These are phyloP conservation scores for Colletotrichum lupini DNA, from an alignment of 2,329 filamentous ascomycete genomes.

Conservation along the genomic window DNA sequence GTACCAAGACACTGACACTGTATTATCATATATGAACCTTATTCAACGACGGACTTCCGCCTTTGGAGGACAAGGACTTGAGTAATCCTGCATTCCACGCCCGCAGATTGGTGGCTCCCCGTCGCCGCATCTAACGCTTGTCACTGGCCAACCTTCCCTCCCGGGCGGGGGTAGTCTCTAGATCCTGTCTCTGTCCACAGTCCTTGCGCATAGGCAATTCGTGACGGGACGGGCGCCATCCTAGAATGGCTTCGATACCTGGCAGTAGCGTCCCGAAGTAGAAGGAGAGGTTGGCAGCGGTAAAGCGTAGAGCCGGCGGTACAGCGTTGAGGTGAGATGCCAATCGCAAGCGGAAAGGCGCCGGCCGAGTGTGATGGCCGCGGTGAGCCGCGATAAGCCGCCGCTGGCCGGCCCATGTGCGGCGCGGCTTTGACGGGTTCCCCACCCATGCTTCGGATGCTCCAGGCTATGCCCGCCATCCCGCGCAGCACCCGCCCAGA, in stretches of 20 bases:
- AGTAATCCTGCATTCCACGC: slow-evolving; percentile 6
- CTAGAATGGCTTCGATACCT: slow-evolving; percentile 14
- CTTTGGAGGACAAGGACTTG: not conserved
- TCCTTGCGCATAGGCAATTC: not conserved
- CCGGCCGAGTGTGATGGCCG: slow-evolving; percentile 33
- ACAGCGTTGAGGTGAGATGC: slow-evolving; percentile 21
- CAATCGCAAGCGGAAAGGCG: slow-evolving; percentile 37
- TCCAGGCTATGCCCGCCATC: slow-evolving; percentile 30
- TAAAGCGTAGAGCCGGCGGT: slow-evolving; percentile 21
- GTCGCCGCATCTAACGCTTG: slow-evolving; percentile 16
- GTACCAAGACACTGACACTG: slow-evolving; percentile 2
- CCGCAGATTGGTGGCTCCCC: not conserved
- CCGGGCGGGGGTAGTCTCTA: slow-evolving; percentile 10
- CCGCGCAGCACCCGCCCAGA: not conserved
- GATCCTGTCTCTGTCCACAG: not conserved
- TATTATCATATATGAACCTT: slow-evolving; percentile 8
- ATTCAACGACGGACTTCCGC: slow-evolving; percentile 24
- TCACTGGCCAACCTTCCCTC: slow-evolving; percentile 10
- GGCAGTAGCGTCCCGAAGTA: slow-evolving; percentile 21
- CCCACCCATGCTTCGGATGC: slow-evolving; percentile 30
- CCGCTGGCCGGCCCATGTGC: slow-evolving; percentile 46
- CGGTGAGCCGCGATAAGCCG: slow-evolving; percentile 53
- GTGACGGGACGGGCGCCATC: slow-evolving; percentile 15
- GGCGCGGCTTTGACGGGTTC: slow-evolving; percentile 27
- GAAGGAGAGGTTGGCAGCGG: slow-evolving; percentile 37